Conservation (phyloP, 2,329 filamentous ascomycete genomes). For the Epichloe hybrida region DNA sequence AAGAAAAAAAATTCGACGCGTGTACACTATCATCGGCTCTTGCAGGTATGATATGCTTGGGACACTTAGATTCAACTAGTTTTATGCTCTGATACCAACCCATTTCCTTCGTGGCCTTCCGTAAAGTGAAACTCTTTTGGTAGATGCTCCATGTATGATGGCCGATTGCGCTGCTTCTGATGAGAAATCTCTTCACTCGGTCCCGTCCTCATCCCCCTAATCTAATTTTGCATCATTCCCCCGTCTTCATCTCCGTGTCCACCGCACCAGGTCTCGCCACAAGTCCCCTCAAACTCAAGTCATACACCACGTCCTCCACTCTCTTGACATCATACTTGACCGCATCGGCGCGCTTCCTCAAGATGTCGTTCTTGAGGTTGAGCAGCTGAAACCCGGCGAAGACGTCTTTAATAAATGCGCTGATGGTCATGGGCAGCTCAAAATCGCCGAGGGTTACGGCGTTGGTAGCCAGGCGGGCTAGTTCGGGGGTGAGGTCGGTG, state of each 20-base stretch:
- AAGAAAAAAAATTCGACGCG: too few species aligned
- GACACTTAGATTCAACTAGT: not conserved
- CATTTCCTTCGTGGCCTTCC: not conserved
- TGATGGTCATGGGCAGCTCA: constrained; percentile 72
- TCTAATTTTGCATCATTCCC: not conserved
- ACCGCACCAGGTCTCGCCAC: constrained; percentile 36
- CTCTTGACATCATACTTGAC: constrained; percentile 98
- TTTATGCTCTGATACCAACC: not conserved
- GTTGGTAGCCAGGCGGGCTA: constrained; percentile 84
- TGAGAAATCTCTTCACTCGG: not conserved
- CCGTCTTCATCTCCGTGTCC: constrained; percentile 26
- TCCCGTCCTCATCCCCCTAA: constrained; percentile 9
- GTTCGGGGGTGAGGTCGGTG: constrained; percentile 79
- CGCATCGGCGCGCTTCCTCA: constrained; percentile 77
- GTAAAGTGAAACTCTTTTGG: too few species aligned
- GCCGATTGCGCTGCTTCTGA: too few species aligned
- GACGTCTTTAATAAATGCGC: constrained; percentile 84
- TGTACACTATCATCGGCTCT: not conserved
- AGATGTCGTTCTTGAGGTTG: constrained; percentile 89
- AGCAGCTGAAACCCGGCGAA: constrained; percentile 94
- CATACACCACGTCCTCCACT: constrained; percentile 95
- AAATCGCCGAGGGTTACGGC: constrained; percentile 82
- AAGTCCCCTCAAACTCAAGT: constrained; percentile 75
- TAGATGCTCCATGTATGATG: too few species aligned
- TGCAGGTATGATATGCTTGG: not conserved